Base-by-base conservation (phyloP, 768 basidiomycete genomes). In the Amanita rubescens region DNA sequence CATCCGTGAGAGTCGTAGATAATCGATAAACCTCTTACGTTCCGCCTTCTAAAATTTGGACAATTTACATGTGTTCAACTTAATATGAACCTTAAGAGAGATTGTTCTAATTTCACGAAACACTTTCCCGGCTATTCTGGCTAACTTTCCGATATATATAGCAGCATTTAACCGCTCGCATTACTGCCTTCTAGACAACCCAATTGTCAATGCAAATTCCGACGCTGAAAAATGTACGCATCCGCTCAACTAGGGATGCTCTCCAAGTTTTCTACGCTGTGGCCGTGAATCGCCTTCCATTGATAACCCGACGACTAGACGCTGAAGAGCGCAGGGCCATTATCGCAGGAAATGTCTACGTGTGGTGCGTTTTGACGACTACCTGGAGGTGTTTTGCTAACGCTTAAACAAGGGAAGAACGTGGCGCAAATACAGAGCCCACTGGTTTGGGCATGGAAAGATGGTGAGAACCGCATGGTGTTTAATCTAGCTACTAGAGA, bases 391-490 rank as follows among this genome's bases (percentile, higher is more conserved):
- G 39, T 51, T 30, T 51, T 19, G 15, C 25, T 51, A 24, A 51
- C 19, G 51, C 24, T 39, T 45, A 5, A 3, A 3, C 22, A 37
- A 76, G 75, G 89, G 89, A 92, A 64, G 89, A 92, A 60, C 84
- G 88, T 57, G 85, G 85, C 22, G 85, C 88, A 6, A 88, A 86
- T 63, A 82, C 85, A n/a, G 87, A 89, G 63, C 76, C 76, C 27
- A 87, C 87, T 9, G 89, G 89, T 12, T 78, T 90, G 44, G 89
- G 89, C 34, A 92, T 92, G 84, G 90, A 91, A 60, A 76, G 89
- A 67, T 90, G 90, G 84, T 81, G 62, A 46, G 34, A 71, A 63
- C 48, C 27, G 10, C 19, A 33, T 33, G 25, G 49, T 55, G 19
- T 39, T 44, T 30, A 15, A 32, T 44, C 22, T 35, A 44, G 15